Evolutionary conservation across 106 monocot genomes (phyloP).

Genomic region (Acorus gramineus): DNA sequence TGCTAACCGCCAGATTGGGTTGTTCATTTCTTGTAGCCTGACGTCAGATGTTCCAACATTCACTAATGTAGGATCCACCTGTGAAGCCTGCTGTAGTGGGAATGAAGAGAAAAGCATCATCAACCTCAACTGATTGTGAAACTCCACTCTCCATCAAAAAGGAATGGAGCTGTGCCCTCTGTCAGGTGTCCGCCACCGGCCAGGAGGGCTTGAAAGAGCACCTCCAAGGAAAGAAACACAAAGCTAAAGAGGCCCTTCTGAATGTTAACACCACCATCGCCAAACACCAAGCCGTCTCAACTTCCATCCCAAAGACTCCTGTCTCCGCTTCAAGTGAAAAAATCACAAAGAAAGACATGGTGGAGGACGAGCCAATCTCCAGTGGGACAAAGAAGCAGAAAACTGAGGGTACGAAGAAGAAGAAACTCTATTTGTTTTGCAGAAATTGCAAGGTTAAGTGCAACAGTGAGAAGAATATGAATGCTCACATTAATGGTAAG

Average conservation of each 20-base stretch:
- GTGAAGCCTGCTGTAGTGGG: not conserved
- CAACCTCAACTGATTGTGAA: not conserved
- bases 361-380: not conserved
- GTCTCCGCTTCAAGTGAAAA: not conserved
- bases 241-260: not conserved
- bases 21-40: no score
- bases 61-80: no score
- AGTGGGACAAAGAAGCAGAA: not conserved
- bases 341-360: not conserved
- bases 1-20: no score
- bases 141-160: not conserved
- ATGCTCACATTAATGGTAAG: slow-evolving; percentile 24
- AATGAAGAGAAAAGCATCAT: slow-evolving; percentile 14
- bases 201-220: slow-evolving; percentile 18
- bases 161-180: slow-evolving; percentile 17
- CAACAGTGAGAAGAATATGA: slow-evolving; percentile 6
- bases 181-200: slow-evolving; percentile 18
- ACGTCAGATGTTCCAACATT: no score
- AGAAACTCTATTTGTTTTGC: slow-evolving; percentile 1
- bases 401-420: not conserved
- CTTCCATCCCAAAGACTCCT: not conserved
- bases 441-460: slow-evolving; percentile 14
- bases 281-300: not conserved
- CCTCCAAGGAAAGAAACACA: slow-evolving; percentile 25
- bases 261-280: not conserved